These are phyloP conservation scores for Aspergillus pseudonomiae DNA, from an alignment of 2,329 filamentous ascomycete genomes.

Conservation along the genomic window DNA sequence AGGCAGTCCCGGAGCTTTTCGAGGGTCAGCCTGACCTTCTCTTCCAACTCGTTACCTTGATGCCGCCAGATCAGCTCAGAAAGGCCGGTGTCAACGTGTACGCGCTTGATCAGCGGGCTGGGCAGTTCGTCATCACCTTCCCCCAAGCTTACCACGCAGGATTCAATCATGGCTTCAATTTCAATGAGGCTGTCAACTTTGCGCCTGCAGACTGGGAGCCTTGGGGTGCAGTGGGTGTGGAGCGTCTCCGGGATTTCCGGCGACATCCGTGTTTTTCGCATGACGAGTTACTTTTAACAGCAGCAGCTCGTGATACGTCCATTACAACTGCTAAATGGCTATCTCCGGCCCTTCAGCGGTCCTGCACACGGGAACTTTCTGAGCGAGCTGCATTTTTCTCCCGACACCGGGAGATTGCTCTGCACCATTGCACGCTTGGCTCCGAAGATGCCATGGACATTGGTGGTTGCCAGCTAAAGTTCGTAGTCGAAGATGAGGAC, in stretches of 20 bases:
- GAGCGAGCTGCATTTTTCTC: conserved; percentile 70
- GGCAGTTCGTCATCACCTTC: conserved; percentile 95
- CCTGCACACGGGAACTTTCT: conserved; percentile 71
- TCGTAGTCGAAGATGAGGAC: conserved; percentile 71
- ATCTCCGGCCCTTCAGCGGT: conserved; percentile 79
- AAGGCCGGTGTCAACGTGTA: conserved; percentile 93
- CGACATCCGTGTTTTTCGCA: conserved; percentile 96
- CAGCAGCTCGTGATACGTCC: conserved; percentile 74
- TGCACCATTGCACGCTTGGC: conserved; percentile 59
- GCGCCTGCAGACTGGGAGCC: conserved; percentile 95
- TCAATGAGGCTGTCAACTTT: conserved; percentile 98
- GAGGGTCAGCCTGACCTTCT: conserved; percentile 95
- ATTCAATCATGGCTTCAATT: conserved; percentile 98
- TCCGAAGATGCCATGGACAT: conserved; percentile 49
- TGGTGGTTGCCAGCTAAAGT: conserved; percentile 60
- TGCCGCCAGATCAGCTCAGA: conserved; percentile 88
- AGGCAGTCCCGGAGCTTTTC: conserved; percentile 93
- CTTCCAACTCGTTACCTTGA: conserved; percentile 94
- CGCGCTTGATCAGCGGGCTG: conserved; percentile 92
- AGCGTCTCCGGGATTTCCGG: conserved; percentile 82
- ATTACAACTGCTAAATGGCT: conserved; percentile 97
- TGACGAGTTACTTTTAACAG: conserved; percentile 90
- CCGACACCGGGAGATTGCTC: conserved; percentile 61
- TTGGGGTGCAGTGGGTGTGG: conserved; percentile 81
- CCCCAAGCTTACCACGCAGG: conserved; percentile 96